Evolutionary conservation across 1,284 basidiomycete genomes (phyloP), one percentile per base, ranked within the genome.

Genomic region (Trametes polyzona): DNA sequence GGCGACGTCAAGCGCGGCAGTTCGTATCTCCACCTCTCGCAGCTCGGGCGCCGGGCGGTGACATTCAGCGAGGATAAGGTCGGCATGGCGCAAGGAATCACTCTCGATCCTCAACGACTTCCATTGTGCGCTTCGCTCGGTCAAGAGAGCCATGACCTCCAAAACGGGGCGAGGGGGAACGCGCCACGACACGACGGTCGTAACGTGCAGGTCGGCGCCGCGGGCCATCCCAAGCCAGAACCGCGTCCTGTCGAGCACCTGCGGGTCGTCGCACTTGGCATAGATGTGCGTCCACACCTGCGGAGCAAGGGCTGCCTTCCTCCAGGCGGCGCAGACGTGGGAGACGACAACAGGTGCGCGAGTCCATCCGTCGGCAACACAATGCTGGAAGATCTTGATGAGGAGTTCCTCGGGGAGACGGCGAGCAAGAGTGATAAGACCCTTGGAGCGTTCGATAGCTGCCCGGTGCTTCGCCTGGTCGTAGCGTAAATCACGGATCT

Each of bases 261-360:
- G 71, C 14, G 73, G 67, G 35, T 74, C 72, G 63, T 82, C 77
- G 54, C 76, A 75, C 60, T 84, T 76, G 39, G 85, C 73, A 57
- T 83, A 81, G 50, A 87, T 62, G 61, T 80, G 73, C 4, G 83
- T 83, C 86, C 86, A 88, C 27, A 86, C 77, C 21, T 75, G 73
- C 23, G 84, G 82, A 30, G 75, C 73, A 47, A 68, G 70, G 5
- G 82, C 75, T 0, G 83, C 84, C 61, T 73, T 75, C 49, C 84
- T 76, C 86, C 86, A 88, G 52, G 79, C 72, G 3, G 79, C 76
- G 63, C 84, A 88, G 32, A 87, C 84, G 48, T 85, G 82, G 12
- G 83, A 86, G 39, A 78, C 77, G 41, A 77, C 74, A 17, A 87
- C 67, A 14, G 85, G 84, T 10, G 79, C 83, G 21, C 77, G 76